Evolutionary conservation across 2,329 filamentous ascomycete genomes (phyloP).

Genomic region (Fusarium acutatum): DNA sequence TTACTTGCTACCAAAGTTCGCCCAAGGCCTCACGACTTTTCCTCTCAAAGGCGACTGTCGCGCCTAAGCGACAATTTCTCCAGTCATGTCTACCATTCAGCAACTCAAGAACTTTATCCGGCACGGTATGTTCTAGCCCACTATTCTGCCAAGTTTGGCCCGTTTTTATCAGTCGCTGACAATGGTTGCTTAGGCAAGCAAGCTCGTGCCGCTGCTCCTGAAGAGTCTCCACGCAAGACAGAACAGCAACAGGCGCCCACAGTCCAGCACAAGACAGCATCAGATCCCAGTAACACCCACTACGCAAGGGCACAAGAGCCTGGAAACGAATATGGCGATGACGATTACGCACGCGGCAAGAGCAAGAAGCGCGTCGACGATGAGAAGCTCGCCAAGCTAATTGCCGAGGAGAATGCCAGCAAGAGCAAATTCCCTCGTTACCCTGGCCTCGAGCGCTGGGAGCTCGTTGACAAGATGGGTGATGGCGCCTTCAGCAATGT

Average conservation of each 20-base stretch:
- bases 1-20: constrained; percentile 2
- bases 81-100: constrained; percentile 78
- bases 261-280: constrained; percentile 59
- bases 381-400: constrained; percentile 80
- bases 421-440: constrained; percentile 82
- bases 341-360: constrained; percentile 59
- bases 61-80: constrained; percentile 35
- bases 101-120: constrained; percentile 98
- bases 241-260: constrained; percentile 60
- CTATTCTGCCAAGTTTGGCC: background rate
- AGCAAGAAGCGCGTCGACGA: constrained; percentile 59
- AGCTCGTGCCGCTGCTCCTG: constrained; percentile 70
- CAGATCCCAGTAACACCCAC: constrained; percentile 54
- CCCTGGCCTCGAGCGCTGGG: constrained; percentile 68
- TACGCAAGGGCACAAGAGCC: constrained; percentile 55
- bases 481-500: constrained; percentile 99
- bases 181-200: constrained; percentile 73
- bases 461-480: constrained; percentile 94
- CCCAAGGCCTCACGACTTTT: constrained; percentile 2
- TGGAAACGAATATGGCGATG: constrained; percentile 68
- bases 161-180: constrained; percentile 14
- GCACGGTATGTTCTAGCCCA: constrained; percentile 67
- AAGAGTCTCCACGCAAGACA: constrained; percentile 61
- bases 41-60: constrained; percentile 35
- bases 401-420: constrained; percentile 90